Conservation (phyloP, 106 monocot species). For the Dendrobium catenatum region DNA sequence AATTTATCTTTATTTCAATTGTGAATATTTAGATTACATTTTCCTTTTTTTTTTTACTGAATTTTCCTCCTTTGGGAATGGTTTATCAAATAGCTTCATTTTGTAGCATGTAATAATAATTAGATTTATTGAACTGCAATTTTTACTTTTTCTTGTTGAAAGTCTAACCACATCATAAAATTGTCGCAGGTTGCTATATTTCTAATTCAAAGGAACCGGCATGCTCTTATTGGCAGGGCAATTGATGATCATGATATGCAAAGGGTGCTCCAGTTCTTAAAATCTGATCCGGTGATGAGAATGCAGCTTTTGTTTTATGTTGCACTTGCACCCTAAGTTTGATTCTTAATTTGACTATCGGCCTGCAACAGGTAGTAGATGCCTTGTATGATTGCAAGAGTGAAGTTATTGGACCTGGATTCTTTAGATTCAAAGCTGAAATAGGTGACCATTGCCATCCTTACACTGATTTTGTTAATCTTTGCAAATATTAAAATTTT, state of each 20-base stretch:
- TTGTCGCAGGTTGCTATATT: conserved; percentile 87
- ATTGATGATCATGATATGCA: conserved; percentile 99
- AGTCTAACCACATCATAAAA: not conserved
- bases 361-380: conserved; percentile 70
- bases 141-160: not conserved
- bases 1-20: not conserved
- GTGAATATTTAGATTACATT: not conserved
- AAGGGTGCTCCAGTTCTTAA: conserved; percentile 76
- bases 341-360: conserved; percentile 2
- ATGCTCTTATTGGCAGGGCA: conserved; percentile 95
- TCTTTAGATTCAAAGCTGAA: conserved; percentile 99
- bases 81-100: not conserved
- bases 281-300: conserved; percentile 85
- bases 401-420: conserved; percentile 99
- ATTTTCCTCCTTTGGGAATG: not conserved
- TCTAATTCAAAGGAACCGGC: conserved; percentile 96
- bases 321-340: not conserved
- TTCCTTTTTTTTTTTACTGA: not conserved
- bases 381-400: conserved; percentile 98
- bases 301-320: not conserved
- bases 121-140: not conserved
- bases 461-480: not conserved
- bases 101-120: not conserved
- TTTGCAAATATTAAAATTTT: not conserved
- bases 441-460: conserved; percentile 46